Base-by-base conservation (phyloP, 164 flowering plant genomes). In the Piper betle region DNA sequence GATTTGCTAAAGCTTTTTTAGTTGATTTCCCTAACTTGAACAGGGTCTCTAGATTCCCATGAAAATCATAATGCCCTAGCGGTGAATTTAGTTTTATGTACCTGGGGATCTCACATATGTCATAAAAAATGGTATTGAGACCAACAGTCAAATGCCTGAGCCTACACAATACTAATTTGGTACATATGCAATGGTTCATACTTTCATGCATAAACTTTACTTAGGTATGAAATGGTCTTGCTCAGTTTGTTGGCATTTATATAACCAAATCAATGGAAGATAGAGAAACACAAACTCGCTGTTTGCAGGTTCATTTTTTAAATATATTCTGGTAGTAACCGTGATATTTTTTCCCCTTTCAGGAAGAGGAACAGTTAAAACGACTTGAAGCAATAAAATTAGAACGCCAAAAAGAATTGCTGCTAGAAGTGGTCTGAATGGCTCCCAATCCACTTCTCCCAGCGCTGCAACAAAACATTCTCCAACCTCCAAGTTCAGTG, bases 381-480 rank as follows among this genome's bases (percentile, higher is more conserved):
- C 77, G 95, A 52, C 66, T 86, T 33, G 93, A 86, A 78, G 82
- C 88, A 62, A 70, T 90, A 66, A 94, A 94, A 76, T 59, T 79
- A 58, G 90, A 83, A 66, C 79, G 99, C 62, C 93, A 91, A 78
- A 86, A 84, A 82, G 99, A 77, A 94, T 94, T 67, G 84, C 91
- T 55, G 88, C 93, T 52, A 80, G 84, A 75, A 78, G 81, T 55
- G 67, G 72, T 68, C 64, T 81, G 16, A 64, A 55, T 39, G 40
- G 82, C 62, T 66, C 77, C 60, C 77, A 75, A 57, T 65, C 87
- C 58, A 50, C 75, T 60, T 72, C 82, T 52, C 85, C 67, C 65
- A 77, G 66, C 53, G 57, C 81, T 66, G 85, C 82, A 42, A 40
- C 77, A 63, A 93, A 85, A 66, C 75, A 70, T 68, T 82, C 96